Conservation (phyloP, 2,329 filamentous ascomycete genomes). For the Cladosporium halotolerans region DNA sequence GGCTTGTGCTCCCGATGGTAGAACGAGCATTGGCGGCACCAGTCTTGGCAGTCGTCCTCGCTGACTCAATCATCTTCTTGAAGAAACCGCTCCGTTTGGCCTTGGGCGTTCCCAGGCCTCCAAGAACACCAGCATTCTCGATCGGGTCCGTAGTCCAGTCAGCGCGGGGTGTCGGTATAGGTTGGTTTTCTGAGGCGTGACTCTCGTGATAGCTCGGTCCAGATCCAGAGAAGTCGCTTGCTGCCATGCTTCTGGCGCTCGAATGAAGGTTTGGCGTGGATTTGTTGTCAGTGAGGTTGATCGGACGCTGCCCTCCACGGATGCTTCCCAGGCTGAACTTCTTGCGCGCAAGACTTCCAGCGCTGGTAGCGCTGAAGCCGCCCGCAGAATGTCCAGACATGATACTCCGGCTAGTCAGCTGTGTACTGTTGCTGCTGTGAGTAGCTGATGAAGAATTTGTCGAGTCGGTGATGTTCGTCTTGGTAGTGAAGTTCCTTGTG, state of each 20-base stretch:
- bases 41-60: constrained; percentile 66
- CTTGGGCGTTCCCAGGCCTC: constrained; percentile 70
- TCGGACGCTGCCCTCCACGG: constrained; percentile 19
- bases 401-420: constrained; percentile 73
- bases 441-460: constrained; percentile 48
- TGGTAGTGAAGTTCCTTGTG: constrained; percentile 77
- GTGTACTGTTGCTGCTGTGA: constrained; percentile 66
- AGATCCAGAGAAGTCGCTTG: constrained; percentile 43
- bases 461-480: constrained; percentile 75
- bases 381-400: constrained; percentile 93
- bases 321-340: constrained; percentile 47
- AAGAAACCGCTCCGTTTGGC: constrained; percentile 84
- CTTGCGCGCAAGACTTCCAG: constrained; percentile 81
- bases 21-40: constrained; percentile 84
- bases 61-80: constrained; percentile 89
- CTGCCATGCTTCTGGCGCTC: constrained; percentile 42
- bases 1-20: constrained; percentile 62
- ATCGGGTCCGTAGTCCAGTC: constrained; percentile 55
- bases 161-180: constrained; percentile 58
- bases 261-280: constrained; percentile 23
- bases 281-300: constrained; percentile 19
- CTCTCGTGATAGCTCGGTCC: constrained; percentile 70
- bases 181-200: constrained; percentile 55
- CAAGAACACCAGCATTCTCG: constrained; percentile 63
- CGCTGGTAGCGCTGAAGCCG: constrained; percentile 89